Evolutionary conservation across 306 rosid genomes (phyloP), one percentile per base, ranked within the genome.

Genomic region (Dryas octopetala): DNA sequence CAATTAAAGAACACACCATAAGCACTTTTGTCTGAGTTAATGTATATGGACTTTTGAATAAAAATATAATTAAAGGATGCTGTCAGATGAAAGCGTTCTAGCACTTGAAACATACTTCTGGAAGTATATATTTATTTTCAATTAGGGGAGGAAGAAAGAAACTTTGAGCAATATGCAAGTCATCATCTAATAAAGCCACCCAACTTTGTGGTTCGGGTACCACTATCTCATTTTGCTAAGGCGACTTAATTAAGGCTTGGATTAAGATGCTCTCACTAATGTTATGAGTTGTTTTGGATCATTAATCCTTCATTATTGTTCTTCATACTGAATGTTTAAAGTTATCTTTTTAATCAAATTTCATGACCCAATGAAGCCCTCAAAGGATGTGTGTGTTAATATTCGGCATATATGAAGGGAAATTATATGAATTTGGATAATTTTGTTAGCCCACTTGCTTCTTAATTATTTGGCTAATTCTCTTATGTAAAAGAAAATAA

Each of bases 21-120:
- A 76, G 45, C 58, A 13, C 23, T 44, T 76, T 19, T 66, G 74
- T 66, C 41, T 28, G n/a, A 10, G 26, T 8, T 38, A 54, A 44
- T 57, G 11, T 53, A 43, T 64, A 6, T 12, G 23, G 17, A 41
- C 61, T 10, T 51, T 70, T 10, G 23, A 52, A 55, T 17, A 28
- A 26, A 23, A 70, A 11, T 41, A 62, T 43, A 64, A 15, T 28
- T 62, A 19, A 38, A 6, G 58, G 67, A 55, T 17, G 53, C 55
- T 66, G 43, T 63, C 55, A 68, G 43, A 47, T 55, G 5, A 57
- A 47, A 49, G 5, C 32, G 13, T 40, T 50, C 61, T 69, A 40
- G 40, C 43, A 38, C 13, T 7, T 53, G 9, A 71, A 62, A 14
- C 54, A 19, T 5, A 19, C 10, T 17, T 54, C 55, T n/a, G 19